phyloP scores from a whole-genome alignment of 768 basidiomycete species.

The Termitomyces sp. region DNA sequence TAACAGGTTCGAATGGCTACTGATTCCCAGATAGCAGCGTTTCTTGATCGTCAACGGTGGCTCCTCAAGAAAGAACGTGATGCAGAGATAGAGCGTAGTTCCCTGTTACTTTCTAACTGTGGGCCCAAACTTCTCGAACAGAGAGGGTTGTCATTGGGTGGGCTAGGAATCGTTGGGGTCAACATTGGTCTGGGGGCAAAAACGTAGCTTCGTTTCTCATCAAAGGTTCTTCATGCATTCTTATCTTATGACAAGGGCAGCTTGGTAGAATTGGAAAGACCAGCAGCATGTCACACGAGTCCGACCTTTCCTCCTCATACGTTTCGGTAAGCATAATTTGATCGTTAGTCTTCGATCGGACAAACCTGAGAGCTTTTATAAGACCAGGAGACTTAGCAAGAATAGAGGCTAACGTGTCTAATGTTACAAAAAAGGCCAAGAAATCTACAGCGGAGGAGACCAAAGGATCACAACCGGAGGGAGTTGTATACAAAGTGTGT shows the following conservation, averaged over 20 bases:
- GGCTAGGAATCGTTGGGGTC: conserved; percentile 67
- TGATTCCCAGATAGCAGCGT: conserved; percentile 41
- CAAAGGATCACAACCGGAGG: conserved; percentile 53
- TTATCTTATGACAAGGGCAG: conserved; percentile 44
- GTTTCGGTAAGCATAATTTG: conserved; percentile 52
- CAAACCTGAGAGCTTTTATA: conserved; percentile 10
- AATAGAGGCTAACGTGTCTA: conserved; percentile 68
- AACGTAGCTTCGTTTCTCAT: conserved; percentile 49
- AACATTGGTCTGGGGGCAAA: conserved; percentile 89
- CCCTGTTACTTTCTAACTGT: conserved; percentile 79
- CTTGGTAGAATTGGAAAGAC: conserved; percentile 82
- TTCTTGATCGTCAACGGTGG: conserved; percentile 63
- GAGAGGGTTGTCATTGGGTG: conserved; percentile 76
- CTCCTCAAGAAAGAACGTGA: conserved; percentile 72
- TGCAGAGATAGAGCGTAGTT: conserved; percentile 80
- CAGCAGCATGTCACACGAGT: conserved; percentile 71
- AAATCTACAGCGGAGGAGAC: conserved; percentile 31
- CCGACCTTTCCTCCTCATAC: conserved; percentile 81
- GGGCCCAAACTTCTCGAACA: conserved; percentile 83
- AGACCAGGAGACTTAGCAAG: conserved; percentile 89
- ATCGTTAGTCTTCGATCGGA: too few species aligned
- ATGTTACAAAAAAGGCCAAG: conserved; percentile 42
- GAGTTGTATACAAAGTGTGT: conserved; percentile 81
- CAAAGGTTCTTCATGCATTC: conserved; percentile 4
- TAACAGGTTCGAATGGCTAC: conserved; percentile 22